phyloP scores from a whole-genome alignment of 1,139 yeast genomes.

The Sugiyamaella xylanicola region DNA sequence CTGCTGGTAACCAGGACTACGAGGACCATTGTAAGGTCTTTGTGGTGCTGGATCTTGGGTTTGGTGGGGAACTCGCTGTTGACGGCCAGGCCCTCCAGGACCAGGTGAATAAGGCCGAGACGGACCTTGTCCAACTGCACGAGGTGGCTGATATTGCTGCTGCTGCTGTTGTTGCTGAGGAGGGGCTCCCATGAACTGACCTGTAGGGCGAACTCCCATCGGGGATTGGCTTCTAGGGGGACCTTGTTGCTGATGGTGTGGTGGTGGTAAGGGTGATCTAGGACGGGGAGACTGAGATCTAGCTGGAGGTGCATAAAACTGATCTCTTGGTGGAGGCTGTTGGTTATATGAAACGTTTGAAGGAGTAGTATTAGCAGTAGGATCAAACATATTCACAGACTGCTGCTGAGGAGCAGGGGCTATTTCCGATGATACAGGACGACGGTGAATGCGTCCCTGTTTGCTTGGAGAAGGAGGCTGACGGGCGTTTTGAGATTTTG shows the following conservation, averaged over 20 bases:
- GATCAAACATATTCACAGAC: conserved; percentile 31
- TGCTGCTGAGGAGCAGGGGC: conserved; percentile 3
- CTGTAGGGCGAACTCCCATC: conserved; percentile 9
- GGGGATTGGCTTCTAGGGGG: conserved; percentile 17
- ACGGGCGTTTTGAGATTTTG: conserved; percentile 17
- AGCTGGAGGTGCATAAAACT: conserved; percentile 5
- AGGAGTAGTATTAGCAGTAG: conserved; percentile 27
- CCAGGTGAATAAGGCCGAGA: conserved; percentile 18
- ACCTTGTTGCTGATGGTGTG: conserved; percentile 12
- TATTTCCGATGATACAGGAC: conserved; percentile 29
- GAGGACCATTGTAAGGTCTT: conserved; percentile 16
- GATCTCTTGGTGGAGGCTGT: conserved; percentile 17
- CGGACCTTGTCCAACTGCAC: conserved; percentile 6
- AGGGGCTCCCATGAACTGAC: conserved; percentile 1
- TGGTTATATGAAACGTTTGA: conserved; percentile 3
- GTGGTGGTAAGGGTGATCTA: conserved; percentile 15
- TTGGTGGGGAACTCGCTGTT: conserved; percentile 14
- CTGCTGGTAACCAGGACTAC: conserved; percentile 9
- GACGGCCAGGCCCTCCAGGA: conserved; percentile 15
- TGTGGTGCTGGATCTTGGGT: conserved; percentile 5
- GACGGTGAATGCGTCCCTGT: conserved; percentile 24
- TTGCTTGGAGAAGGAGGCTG: conserved; percentile 10
- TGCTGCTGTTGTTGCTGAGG: conserved; percentile 8
- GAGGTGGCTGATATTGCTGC: conserved; percentile 8
- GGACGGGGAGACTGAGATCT: conserved; percentile 25